phyloP scores from a whole-genome alignment of 768 basidiomycete genomes.

The Candolleomyces aberdarensis region DNA sequence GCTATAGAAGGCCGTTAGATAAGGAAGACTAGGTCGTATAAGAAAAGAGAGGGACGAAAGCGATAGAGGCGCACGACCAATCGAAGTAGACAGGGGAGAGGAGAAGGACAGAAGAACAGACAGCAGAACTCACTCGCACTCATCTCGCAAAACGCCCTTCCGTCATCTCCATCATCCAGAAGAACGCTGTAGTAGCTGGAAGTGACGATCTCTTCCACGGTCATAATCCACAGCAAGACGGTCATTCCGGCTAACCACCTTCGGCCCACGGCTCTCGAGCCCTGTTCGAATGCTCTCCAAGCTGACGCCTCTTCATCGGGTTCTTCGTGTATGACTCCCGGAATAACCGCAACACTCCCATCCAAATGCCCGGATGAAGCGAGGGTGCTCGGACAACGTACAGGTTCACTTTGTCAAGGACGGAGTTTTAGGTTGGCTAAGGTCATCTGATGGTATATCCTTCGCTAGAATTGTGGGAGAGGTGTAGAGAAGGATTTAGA shows the following conservation, averaged over 20 bases:
- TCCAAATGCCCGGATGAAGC: slow-evolving; percentile 94
- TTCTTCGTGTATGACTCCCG: slow-evolving; percentile 40
- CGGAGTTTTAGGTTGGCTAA: neutral
- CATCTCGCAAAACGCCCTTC: slow-evolving; percentile 53
- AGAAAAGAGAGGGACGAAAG: neutral
- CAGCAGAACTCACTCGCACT: slow-evolving; percentile 65
- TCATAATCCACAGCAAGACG: slow-evolving; percentile 23
- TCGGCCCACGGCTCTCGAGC: slow-evolving; percentile 59
- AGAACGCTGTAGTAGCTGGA: slow-evolving; percentile 57
- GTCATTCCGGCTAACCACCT: slow-evolving; percentile 13
- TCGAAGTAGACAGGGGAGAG: too few species aligned
- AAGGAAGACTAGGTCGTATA: too few species aligned
- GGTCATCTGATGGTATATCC: neutral
- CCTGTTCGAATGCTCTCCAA: slow-evolving; percentile 36
- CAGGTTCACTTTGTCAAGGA: slow-evolving; percentile 28
- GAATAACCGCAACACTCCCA: slow-evolving; percentile 57
- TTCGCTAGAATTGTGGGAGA: neutral
- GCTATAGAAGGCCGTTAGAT: too few species aligned
- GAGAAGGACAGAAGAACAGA: neutral
- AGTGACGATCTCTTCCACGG: slow-evolving; percentile 52
- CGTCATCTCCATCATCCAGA: slow-evolving; percentile 48
- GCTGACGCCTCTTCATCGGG: neutral
- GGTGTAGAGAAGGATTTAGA: neutral
- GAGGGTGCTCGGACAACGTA: slow-evolving; percentile 45
- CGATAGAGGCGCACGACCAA: too few species aligned